Evolutionary conservation across 768 basidiomycete species (phyloP).

Genomic region (Lactarius vividus): DNA sequence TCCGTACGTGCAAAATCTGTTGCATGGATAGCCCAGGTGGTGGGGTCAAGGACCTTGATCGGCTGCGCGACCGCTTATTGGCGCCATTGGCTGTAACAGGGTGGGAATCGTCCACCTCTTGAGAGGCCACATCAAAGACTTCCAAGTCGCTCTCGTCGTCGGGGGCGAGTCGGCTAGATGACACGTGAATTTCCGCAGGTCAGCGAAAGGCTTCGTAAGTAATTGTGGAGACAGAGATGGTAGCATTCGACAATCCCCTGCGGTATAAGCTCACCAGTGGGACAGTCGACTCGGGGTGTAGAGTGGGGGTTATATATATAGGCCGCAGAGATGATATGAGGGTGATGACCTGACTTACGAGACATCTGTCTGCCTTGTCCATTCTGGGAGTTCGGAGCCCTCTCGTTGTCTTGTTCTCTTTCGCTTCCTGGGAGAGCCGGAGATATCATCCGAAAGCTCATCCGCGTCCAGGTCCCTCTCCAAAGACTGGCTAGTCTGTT

Average conservation of each 20-base stretch:
- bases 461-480: conserved; percentile 30
- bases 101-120: conserved; percentile 36
- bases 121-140: conserved; percentile 35
- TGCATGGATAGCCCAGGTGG: conserved; percentile 59
- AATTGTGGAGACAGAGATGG: not conserved
- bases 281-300: not conserved
- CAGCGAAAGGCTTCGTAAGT: not conserved
- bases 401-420: conserved; percentile 21
- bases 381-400: conserved; percentile 22
- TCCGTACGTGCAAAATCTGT: conserved; percentile 54
- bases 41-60: conserved; percentile 73
- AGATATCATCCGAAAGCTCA: conserved; percentile 14
- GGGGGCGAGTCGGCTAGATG: conserved; percentile 38
- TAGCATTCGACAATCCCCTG: not conserved
- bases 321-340: not conserved
- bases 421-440: conserved; percentile 25
- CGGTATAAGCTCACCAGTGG: not conserved
- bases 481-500: conserved; percentile 14
- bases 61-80: conserved; percentile 49
- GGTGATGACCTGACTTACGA: conserved; percentile 15
- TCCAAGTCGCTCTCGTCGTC: conserved; percentile 49
- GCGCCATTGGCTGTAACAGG: conserved; percentile 17
- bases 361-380: conserved; percentile 24
- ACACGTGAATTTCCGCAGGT: not conserved
- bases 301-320: not conserved